Base-by-base conservation (phyloP, 805 yeast species). In the Metschnikowia henanensis region DNA sequence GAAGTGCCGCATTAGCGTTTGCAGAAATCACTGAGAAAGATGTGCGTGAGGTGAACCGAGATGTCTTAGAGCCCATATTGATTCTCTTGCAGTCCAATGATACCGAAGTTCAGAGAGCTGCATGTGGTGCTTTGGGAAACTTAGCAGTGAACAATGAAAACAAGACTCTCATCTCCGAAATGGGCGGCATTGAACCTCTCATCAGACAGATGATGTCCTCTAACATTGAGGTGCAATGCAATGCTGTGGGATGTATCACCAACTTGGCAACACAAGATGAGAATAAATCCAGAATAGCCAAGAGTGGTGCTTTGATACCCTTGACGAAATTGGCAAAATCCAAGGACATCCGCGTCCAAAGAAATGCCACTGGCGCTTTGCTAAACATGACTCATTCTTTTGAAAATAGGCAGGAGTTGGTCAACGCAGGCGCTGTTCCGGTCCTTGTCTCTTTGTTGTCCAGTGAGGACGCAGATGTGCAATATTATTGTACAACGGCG, bases 191-290 rank as follows among this genome's bases (percentile, higher is more conserved):
- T 45, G 96, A 91, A 51, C 98, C 98, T 5, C 78, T 94, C 35
- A 94, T 94, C 57, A 84, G 95, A 65, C 99, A 94, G 69, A 94
- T 94, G 99, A 85, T 89, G 85, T 85, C 95, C 32, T 80, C 94
- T 43, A 94, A 94, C 60, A 95, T 94, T 46, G 99, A 94, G 66
- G 98, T 94, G 30, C 99, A 94, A 69, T 94, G 99, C 67, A 94
- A 94, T 62, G 99, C 99, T 3, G 99, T 94, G 45, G 99, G 99
- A 15, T 94, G 99, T 65, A 91, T 94, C 60, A 94, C 99, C 29
- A 94, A 94, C 62, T 79, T 94, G 65, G 99, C 99, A 6, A 94
- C 99, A 6, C 96, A 88, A 68, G 99, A 94, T 66, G 96, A 89
- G 59, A 94, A 94, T 69, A 94, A 94, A 66, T 83, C 94, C 41